Evolutionary conservation across 78 protist species (phyloP), one percentile per base, ranked within the genome.

Genomic region (Dictyostelium capitatum): DNA sequence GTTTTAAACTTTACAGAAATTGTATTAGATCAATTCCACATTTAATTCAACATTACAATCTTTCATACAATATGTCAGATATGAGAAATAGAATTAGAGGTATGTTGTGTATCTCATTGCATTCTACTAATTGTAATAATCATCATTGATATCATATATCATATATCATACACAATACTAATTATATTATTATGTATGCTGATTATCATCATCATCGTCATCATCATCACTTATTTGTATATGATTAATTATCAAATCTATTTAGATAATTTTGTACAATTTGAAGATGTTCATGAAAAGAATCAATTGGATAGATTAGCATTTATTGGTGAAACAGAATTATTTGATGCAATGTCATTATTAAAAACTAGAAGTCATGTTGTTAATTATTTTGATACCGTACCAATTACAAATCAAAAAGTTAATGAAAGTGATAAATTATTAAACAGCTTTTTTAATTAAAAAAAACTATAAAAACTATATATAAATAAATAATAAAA

Each of bases 301-400:
- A 30, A 32, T 64, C 53, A 75, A 56, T 62, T 87, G 10, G 92
- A 87, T 87, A 54, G 92, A 57, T 37, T 87, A 32, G 82, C 92
- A 62, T 87, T 87, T 54, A 87, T 87, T 87, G 92, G 92, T 64
- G 92, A 87, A 32, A 87, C 92, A 10, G 92, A 87, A 64, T 64
- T 87, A 46, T 87, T 77, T 51, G 92, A 87, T 48, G 83, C 92
- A 14, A 80, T 87, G 48, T 87, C 92, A 62, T 72, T 87, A 23
- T 64, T 87, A 56, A 87, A 87, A 80, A 87, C 92, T 28, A 87
- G 92, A 87, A 25, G 56, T 47, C 92, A 87, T 37, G 92, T 87
- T 30, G 92, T 87, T n/a, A 87, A 87, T 47, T 87, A 87, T 77
- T 87, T 87, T 50, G 92, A 87, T 47, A 64, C 62, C 28, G 20